Conservation (phyloP, 2,329 filamentous ascomycete species). For the Colletotrichum incanum region DNA sequence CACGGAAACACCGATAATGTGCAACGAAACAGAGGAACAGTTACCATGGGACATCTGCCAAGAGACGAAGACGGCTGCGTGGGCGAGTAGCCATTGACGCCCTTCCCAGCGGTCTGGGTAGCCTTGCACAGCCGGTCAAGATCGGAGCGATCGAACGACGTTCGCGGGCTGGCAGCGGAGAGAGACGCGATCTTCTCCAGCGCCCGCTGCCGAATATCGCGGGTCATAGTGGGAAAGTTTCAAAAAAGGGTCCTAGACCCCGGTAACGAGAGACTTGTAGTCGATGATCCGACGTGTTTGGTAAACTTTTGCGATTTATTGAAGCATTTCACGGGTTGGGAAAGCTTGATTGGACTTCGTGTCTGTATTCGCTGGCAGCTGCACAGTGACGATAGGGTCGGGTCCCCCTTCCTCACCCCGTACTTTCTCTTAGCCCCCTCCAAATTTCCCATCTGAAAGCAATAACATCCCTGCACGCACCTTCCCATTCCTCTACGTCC, state of each 20-base stretch:
- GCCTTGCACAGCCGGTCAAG: conserved; percentile 74
- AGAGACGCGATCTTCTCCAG: conserved; percentile 77
- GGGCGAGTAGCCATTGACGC: conserved; percentile 64
- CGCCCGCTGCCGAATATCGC: conserved; percentile 73
- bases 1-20: background rate
- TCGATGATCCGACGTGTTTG: background rate
- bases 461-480: conserved; percentile 34
- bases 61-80: conserved; percentile 58
- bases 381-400: conserved; percentile 39
- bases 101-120: conserved; percentile 64
- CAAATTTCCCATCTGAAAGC: conserved; percentile 34
- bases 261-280: background rate
- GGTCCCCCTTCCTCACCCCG: background rate
- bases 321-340: conserved; percentile 5
- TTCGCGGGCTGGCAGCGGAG: conserved; percentile 68
- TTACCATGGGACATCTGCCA: conserved; percentile 75
- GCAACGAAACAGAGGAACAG: conserved; percentile 38
- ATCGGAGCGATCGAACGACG: conserved; percentile 74
- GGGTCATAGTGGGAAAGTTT: conserved; percentile 59
- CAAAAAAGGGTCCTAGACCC: conserved; percentile 9
- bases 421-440: conserved; percentile 6
- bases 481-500: conserved; percentile 43
- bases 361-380: conserved; percentile 13
- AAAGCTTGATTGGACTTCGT: conserved; percentile 6
- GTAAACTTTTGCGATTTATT: background rate